phyloP scores from a whole-genome alignment of 768 basidiomycete species.

The Guyanaporus albipodus region DNA sequence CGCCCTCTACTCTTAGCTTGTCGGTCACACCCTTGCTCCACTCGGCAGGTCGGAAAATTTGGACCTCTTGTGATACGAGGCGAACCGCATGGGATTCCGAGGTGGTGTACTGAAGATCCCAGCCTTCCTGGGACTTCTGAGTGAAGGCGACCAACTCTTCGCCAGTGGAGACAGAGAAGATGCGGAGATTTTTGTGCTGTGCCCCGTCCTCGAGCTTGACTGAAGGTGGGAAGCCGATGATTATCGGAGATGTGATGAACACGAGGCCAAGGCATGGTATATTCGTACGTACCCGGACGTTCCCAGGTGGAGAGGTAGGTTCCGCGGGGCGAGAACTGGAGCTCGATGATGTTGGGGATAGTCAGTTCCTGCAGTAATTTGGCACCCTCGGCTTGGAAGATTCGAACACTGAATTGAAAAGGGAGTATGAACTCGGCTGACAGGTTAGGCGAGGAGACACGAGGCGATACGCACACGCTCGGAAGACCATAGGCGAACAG shows the following conservation, averaged over 20 bases:
- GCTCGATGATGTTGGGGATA: constrained; percentile 72
- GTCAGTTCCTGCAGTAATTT: constrained; percentile 71
- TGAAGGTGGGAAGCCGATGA: constrained; percentile 21
- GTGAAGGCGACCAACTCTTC: constrained; percentile 83
- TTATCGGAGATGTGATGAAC: constrained; percentile 14
- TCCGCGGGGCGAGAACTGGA: constrained; percentile 90
- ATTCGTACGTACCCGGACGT: constrained; percentile 56
- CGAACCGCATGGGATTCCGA: constrained; percentile 85
- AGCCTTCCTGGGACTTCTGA: constrained; percentile 88
- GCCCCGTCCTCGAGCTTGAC: constrained; percentile 86
- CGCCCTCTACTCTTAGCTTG: constrained; percentile 80
- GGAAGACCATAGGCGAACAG: constrained; percentile 83
- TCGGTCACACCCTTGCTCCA: constrained; percentile 78
- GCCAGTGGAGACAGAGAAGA: constrained; percentile 84
- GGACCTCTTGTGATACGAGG: constrained; percentile 76
- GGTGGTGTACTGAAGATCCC: constrained; percentile 89
- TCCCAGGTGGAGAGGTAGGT: constrained; percentile 96
- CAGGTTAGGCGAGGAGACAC: constrained; percentile 9
- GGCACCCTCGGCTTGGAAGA: constrained; percentile 71
- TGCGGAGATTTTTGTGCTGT: constrained; percentile 90
- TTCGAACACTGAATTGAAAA: constrained; percentile 55
- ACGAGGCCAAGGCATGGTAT: constrained; percentile 20
- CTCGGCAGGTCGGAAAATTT: constrained; percentile 76
- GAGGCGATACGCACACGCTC: constrained; percentile 50
- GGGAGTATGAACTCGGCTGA: constrained; percentile 10